Conservation (phyloP, 202 grass and related monocot genomes). For the Schoenoplectus triqueter region DNA sequence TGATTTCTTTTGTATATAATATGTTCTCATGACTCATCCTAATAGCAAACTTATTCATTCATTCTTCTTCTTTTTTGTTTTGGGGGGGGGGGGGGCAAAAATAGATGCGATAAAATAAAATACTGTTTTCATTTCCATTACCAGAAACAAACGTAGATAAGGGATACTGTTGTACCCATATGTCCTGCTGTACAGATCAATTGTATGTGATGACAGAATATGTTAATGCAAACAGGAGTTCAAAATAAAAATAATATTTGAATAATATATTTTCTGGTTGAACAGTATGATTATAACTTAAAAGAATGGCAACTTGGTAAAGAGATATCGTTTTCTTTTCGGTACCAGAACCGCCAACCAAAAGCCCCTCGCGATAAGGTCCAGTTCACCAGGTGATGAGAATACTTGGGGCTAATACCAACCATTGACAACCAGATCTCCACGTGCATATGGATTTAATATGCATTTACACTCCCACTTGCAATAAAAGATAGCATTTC, state of each 20-base stretch:
- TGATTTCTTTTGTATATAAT: neutral
- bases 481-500: conserved; percentile 17
- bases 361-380: neutral
- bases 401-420: conserved; percentile 1
- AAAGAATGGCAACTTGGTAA: conserved; percentile 1
- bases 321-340: neutral
- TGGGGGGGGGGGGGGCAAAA: no score
- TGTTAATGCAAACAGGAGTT: neutral
- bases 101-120: neutral
- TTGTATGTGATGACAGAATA: neutral
- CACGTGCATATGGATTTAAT: conserved; percentile 25
- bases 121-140: neutral
- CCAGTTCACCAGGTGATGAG: neutral
- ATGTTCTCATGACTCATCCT: no score
- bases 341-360: neutral
- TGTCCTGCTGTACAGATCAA: neutral
- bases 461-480: conserved; percentile 30
- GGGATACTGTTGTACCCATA: neutral
- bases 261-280: neutral
- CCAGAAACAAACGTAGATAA: neutral
- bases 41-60: neutral
- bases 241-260: neutral
- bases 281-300: neutral
- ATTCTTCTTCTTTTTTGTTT: no score
- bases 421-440: conserved; percentile 19